Percentiles rank a stretch among this genome's conserved stretches.
phyloP scores from a whole-genome alignment of 2,329 filamentous ascomycete genomes.

The Exophiala dermatitidis region DNA sequence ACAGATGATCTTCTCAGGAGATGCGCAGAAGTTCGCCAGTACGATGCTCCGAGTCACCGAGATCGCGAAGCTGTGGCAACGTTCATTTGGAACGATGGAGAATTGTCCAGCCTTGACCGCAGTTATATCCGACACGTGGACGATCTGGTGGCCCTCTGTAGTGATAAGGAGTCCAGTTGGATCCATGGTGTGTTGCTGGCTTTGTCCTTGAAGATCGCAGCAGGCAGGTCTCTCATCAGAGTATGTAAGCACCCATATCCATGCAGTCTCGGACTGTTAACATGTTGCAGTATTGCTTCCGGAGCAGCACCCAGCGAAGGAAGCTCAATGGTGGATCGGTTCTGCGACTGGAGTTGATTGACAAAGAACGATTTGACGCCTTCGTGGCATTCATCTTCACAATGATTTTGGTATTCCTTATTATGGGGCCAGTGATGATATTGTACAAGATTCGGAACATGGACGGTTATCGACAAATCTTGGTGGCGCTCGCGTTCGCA shows the following conservation, averaged over 20 bases:
- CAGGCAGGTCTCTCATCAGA: not conserved
- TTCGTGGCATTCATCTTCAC: conserved; percentile 13
- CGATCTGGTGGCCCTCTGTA: conserved; percentile 8
- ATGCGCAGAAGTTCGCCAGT: conserved; percentile 5
- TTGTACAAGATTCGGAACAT: conserved; percentile 4
- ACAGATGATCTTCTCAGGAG: conserved; percentile 12
- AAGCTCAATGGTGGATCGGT: conserved; percentile 1
- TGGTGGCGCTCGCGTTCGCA: conserved; percentile 4
- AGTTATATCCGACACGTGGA: conserved; percentile 15
- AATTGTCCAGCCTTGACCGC: conserved; percentile 1
- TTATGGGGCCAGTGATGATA: conserved; percentile 13
- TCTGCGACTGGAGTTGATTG: conserved; percentile 3
- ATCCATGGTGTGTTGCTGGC: conserved; percentile 5
- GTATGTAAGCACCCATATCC: not conserved
- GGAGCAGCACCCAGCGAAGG: conserved; percentile 1
- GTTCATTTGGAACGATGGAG: conserved; percentile 12
- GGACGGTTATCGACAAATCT: conserved; percentile 11
- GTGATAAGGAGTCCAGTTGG: conserved; percentile 9
- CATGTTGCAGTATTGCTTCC: not conserved
- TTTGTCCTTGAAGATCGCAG: not conserved
- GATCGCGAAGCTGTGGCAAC: conserved; percentile 5
- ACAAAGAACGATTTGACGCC: conserved; percentile 9
- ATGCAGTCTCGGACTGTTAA: not conserved
- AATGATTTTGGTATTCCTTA: conserved; percentile 1
- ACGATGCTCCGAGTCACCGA: not conserved